These are phyloP conservation scores for Pythium apleroticum DNA, from an alignment of 352 stramenopile species.

Conservation along the genomic window DNA sequence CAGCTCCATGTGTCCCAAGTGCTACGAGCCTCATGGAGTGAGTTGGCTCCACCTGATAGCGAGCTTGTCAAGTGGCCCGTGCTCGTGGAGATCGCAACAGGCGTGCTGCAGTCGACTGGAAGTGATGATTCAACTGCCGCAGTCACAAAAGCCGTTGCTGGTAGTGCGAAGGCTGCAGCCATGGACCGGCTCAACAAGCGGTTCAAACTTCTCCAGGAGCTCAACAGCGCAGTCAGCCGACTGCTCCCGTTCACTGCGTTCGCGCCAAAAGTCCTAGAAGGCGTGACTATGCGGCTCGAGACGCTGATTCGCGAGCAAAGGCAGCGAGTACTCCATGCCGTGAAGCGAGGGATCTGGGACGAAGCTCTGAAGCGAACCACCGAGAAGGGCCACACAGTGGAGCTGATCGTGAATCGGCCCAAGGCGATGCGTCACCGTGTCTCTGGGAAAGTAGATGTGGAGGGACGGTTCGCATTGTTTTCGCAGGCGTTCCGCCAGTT, in stretches of 20 bases:
- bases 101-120: not conserved
- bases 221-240: constrained; percentile 61
- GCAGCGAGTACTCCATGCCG: constrained; percentile 63
- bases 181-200: constrained; percentile 48
- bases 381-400: constrained; percentile 42
- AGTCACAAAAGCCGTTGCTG: not conserved
- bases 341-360: constrained; percentile 78
- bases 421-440: constrained; percentile 81
- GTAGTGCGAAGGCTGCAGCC: not conserved
- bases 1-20: constrained; percentile 50
- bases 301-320: constrained; percentile 46
- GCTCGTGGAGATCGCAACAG: constrained; percentile 58
- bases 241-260: constrained; percentile 55
- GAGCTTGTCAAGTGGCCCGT: constrained; percentile 72
- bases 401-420: constrained; percentile 78
- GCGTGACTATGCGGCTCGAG: constrained; percentile 17
- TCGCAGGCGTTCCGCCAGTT: constrained; percentile 85
- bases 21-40: constrained; percentile 53
- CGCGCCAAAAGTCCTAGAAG: not conserved
- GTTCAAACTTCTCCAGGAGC: constrained; percentile 76
- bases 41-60: constrained; percentile 56
- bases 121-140: not conserved
- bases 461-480: constrained; percentile 75
- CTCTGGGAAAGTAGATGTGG: constrained; percentile 49
- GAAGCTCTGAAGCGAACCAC: constrained; percentile 57